phyloP scores from a whole-genome alignment of 768 basidiomycete species.

The Auricularia sp. region DNA sequence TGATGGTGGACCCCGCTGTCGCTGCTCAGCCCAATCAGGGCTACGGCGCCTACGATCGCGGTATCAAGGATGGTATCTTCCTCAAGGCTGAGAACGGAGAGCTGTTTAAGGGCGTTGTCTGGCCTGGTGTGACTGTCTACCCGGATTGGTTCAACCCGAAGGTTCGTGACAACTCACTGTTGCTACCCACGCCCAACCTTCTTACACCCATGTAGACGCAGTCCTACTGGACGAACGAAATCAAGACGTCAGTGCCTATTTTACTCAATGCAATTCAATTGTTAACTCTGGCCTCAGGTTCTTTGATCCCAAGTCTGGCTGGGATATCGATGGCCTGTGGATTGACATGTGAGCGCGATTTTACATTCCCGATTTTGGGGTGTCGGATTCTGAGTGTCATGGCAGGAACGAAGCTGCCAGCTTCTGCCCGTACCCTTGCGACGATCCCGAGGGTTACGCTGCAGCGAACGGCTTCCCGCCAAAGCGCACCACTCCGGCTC shows the following conservation, averaged over 20 bases:
- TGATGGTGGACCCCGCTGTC: slow-evolving; percentile 69
- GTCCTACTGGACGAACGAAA: slow-evolving; percentile 46
- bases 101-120: slow-evolving; percentile 44
- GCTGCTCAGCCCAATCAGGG: slow-evolving; percentile 36
- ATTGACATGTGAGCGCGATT: slow-evolving; percentile 21
- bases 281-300: slow-evolving; percentile 20
- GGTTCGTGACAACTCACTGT: slow-evolving; percentile 19
- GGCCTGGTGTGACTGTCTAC: slow-evolving; percentile 52
- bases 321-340: slow-evolving; percentile 66
- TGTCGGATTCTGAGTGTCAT: not conserved
- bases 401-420: slow-evolving; percentile 69
- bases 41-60: slow-evolving; percentile 47
- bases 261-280: too few relatives aligned
- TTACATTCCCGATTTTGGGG: too few relatives aligned
- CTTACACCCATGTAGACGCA: not conserved
- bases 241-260: slow-evolving; percentile 18
- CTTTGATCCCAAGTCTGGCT: slow-evolving; percentile 39
- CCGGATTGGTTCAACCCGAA: slow-evolving; percentile 59
- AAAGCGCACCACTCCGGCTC: slow-evolving; percentile 35
- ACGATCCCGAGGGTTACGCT: slow-evolving; percentile 49
- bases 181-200: not conserved
- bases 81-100: slow-evolving; percentile 54
- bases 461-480: slow-evolving; percentile 44
- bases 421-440: slow-evolving; percentile 54
- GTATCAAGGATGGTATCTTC: slow-evolving; percentile 43